Percentiles rank a stretch among this genome's conserved stretches.
These are phyloP conservation scores for Termitomyces sp. DNA, from an alignment of 768 basidiomycete species.

Conservation along the genomic window DNA sequence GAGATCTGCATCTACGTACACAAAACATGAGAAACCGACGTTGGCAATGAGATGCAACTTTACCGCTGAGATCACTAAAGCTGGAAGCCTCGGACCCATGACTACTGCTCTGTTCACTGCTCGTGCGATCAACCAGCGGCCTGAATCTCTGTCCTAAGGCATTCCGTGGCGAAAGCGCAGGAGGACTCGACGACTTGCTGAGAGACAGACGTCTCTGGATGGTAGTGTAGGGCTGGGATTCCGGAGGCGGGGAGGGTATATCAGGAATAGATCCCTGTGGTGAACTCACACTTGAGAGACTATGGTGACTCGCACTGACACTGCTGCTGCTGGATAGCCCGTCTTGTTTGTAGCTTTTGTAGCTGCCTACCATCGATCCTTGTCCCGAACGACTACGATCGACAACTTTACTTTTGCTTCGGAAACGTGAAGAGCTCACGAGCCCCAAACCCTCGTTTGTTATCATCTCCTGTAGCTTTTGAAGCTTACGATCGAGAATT, in stretches of 20 bases:
- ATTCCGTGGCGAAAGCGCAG: slow-evolving; percentile 51
- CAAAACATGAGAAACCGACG: background rate
- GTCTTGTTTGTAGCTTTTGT: slow-evolving; percentile 31
- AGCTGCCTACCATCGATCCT: slow-evolving; percentile 31
- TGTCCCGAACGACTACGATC: slow-evolving; percentile 42
- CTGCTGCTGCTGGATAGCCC: slow-evolving; percentile 48
- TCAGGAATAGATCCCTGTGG: slow-evolving; percentile 78
- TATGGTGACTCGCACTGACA: slow-evolving; percentile 47
- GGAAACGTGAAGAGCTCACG: slow-evolving; percentile 39
- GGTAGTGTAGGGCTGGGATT: slow-evolving; percentile 52
- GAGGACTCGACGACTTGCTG: slow-evolving; percentile 60
- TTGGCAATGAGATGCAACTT: background rate
- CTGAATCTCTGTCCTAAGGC: slow-evolving; percentile 50
- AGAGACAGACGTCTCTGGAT: slow-evolving; percentile 47
- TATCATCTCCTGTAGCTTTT: slow-evolving; percentile 67
- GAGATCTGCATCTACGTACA: slow-evolving; percentile 57
- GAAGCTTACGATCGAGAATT: slow-evolving; percentile 60
- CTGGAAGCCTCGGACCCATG: slow-evolving; percentile 75
- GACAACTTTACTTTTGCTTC: slow-evolving; percentile 35
- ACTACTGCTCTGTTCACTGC: slow-evolving; percentile 56
- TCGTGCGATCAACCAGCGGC: slow-evolving; percentile 35
- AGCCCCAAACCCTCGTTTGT: slow-evolving; percentile 72
- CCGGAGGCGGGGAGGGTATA: slow-evolving; percentile 68
- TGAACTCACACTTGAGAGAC: slow-evolving; percentile 70
- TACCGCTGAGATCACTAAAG: slow-evolving; percentile 86